Base-by-base conservation (phyloP, 345 rosid species). In the Anastatica hierochuntica region DNA sequence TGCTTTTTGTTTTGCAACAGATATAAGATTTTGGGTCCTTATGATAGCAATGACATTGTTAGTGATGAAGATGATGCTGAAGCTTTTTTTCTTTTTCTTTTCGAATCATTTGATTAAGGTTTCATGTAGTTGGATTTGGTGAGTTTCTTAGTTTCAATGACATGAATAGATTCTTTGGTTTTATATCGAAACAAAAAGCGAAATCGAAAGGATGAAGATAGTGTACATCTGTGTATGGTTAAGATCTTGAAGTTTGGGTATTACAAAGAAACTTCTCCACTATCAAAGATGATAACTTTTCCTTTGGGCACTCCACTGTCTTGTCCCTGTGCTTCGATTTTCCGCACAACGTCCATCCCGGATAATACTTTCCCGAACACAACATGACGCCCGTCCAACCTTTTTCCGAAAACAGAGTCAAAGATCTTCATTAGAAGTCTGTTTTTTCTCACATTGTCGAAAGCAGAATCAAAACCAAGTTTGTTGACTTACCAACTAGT, bases 341-440 rank as follows among this genome's bases (percentile, higher is more conserved):
- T 83, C 58, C 54, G 58, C 18, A 88, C 86, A 2, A 85, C 79
- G 54, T 92, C 95, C 94, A 92, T 79, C 17, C 97, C 98, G 1
- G 95, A 71, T 14, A 92, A 35, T 47, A 88, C 98, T 75, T 85
- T 83, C 24, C 99, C 97, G 36, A 92, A 85, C 29, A 92, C 94
- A 21, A 85, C 94, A 19, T 92, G 95, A 35, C 10, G 88, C 5
- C 95, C 95, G 15, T 92, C 90, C 90, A 88, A 74, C 97, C 99
- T 92, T 69, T 21, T 31, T 12, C 6, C 29, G 50, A 66, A 6
- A 46, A 49, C 56, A 0, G n/a, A 29, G 33, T 35, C 41, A 15
- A 23, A 37, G 2, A 30, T 30, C 2, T 30, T 9, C 2, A n/a
- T n/a, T n/a, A n/a, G n/a, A n/a, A n/a, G n/a, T n/a, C n/a, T n/a